A percentile compares a stretch with the other conserved stretches of the same genome.
These are phyloP conservation scores for Penicillium sp. DNA, from an alignment of 2,329 filamentous ascomycete genomes.

Conservation along the genomic window DNA sequence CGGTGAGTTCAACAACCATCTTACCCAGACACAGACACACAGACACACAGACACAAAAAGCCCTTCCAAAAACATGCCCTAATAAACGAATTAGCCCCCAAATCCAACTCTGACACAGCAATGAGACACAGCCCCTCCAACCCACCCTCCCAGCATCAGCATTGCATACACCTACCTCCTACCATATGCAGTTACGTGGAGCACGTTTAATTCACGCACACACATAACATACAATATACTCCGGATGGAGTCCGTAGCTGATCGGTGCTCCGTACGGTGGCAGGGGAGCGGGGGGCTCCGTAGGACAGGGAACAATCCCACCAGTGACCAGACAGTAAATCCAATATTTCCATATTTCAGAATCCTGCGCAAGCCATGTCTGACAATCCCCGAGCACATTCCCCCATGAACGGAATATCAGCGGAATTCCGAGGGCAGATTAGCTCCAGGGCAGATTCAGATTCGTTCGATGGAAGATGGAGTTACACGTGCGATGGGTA, in stretches of 20 bases:
- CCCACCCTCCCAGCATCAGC: no score
- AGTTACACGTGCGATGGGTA: not conserved
- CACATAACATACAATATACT: no score
- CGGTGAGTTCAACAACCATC: no score
- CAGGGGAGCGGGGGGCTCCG: not conserved
- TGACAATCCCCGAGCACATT: not conserved
- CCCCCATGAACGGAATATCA: no score
- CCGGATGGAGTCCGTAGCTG: not conserved
- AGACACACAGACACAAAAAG: not conserved
- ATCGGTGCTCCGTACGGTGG: not conserved
- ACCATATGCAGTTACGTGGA: not conserved
- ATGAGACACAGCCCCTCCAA: not conserved
- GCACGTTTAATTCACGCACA: not conserved
- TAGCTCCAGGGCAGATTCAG: not conserved
- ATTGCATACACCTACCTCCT: not conserved
- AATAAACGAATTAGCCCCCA: not conserved
- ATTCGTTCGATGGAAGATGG: not conserved
- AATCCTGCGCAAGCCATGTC: not conserved
- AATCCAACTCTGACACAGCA: not conserved
- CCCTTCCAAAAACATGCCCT: not conserved
- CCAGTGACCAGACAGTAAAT: not conserved
- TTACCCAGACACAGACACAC: no score
- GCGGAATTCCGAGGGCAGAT: not conserved
- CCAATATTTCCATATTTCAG: not conserved
- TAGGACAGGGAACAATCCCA: not conserved